phyloP scores from a whole-genome alignment of 805 yeast species.

The Suhomyces canberraensis region DNA sequence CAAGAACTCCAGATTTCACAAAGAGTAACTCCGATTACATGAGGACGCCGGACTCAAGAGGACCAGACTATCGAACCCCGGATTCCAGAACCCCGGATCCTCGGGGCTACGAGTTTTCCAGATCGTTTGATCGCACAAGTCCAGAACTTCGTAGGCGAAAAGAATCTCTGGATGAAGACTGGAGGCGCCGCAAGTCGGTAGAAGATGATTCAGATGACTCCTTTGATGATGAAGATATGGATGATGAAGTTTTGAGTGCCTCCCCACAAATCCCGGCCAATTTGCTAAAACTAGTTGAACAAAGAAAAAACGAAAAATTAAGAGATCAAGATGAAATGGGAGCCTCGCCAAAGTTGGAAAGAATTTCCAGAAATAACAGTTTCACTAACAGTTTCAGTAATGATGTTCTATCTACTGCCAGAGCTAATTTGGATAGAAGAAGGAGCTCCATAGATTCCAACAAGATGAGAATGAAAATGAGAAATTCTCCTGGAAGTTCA shows the following conservation, averaged over 20 bases:
- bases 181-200: no score
- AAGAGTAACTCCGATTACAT: no score
- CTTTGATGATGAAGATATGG: conserved; percentile 41
- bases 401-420: conserved; percentile 17
- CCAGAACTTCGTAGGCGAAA: conserved; percentile 4
- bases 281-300: conserved; percentile 53
- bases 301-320: conserved; percentile 37
- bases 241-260: conserved; percentile 48
- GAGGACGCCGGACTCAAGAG: no score
- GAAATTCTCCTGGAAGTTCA: conserved; percentile 8
- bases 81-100: no score
- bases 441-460: conserved; percentile 35
- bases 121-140: not conserved
- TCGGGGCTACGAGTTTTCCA: no score
- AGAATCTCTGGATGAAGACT: conserved; percentile 15
- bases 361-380: conserved; percentile 20
- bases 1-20: no score
- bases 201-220: conserved; percentile 23
- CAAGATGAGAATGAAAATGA: conserved; percentile 14
- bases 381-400: conserved; percentile 9
- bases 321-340: conserved; percentile 24
- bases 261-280: conserved; percentile 71
- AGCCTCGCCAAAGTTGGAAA: conserved; percentile 25
- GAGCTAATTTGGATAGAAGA: conserved; percentile 22
- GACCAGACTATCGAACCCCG: no score